These are phyloP conservation scores for Cordyceps militaris DNA, from an alignment of 2,329 filamentous ascomycete species.

Conservation along the genomic window DNA sequence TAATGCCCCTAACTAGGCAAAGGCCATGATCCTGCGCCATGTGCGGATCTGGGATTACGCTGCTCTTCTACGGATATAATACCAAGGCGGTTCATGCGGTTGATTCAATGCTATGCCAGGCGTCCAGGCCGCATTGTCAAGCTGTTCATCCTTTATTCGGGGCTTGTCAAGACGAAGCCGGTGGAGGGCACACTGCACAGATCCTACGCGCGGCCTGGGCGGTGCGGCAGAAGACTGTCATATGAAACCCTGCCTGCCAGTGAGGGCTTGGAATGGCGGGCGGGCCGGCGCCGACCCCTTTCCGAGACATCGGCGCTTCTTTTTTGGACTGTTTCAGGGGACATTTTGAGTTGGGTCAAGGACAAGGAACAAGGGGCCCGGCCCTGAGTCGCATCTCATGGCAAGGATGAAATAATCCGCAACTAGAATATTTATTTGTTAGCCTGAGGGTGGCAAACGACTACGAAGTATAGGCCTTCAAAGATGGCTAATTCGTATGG, in stretches of 20 bases:
- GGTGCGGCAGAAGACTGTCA: background rate
- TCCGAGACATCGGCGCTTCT: slow-evolving; percentile 1
- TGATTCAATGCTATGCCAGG: background rate
- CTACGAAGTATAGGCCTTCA: too few relatives aligned
- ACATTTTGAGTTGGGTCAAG: background rate
- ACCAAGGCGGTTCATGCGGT: background rate
- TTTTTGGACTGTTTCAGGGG: slow-evolving; percentile 1
- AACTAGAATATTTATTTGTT: background rate
- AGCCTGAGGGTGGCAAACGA: too few relatives aligned
- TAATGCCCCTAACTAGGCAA: too few relatives aligned
- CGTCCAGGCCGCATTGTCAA: background rate
- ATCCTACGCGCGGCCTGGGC: background rate
- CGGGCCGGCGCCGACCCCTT: background rate
- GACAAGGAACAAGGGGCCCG: background rate
- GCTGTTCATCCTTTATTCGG: background rate
- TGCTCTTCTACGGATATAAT: background rate
- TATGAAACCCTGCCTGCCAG: background rate
- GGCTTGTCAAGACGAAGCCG: background rate
- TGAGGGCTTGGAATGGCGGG: background rate
- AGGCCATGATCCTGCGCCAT: background rate
- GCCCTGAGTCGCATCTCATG: background rate
- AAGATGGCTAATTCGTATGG: background rate
- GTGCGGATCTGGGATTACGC: background rate
- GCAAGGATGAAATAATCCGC: too few relatives aligned
- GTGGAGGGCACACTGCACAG: background rate